Conservation (phyloP, 495 filamentous ascomycete species). For the Extremus antarcticus region DNA sequence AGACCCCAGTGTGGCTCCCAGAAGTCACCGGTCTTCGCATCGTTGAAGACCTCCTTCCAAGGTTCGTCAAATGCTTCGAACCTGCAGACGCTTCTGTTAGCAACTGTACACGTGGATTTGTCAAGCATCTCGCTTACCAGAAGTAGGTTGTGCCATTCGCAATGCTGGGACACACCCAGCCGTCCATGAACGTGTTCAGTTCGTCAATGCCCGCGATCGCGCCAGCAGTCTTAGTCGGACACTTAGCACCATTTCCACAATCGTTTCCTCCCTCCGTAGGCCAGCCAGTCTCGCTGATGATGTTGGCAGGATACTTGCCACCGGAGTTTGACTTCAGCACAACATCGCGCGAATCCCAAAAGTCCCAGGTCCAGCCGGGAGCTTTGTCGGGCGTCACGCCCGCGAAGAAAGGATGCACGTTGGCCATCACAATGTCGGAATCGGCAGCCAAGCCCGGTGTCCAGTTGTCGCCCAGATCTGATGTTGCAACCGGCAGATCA, state of each 20-base stretch:
- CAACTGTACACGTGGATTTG: not conserved
- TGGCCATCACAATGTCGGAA: constrained; percentile 88
- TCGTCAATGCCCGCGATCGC: constrained; percentile 69
- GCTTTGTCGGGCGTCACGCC: constrained; percentile 59
- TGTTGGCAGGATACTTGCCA: constrained; percentile 29
- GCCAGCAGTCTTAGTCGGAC: constrained; percentile 43
- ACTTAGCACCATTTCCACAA: constrained; percentile 50
- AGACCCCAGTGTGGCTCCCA: constrained; percentile 96
- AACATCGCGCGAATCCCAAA: constrained; percentile 62
- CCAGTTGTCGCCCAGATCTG: constrained; percentile 89
- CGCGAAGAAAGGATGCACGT: constrained; percentile 94
- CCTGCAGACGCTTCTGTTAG: constrained; percentile 32
- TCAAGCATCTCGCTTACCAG: no score
- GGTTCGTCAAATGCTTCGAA: constrained; percentile 93
- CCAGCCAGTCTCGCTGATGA: constrained; percentile 92
- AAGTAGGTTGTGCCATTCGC: constrained; percentile 81
- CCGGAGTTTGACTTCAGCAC: constrained; percentile 38
- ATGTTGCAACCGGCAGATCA: constrained; percentile 70
- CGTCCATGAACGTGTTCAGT: constrained; percentile 77
- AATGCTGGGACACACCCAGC: constrained; percentile 74
- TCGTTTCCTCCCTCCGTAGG: constrained; percentile 73
- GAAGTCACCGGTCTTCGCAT: constrained; percentile 38
- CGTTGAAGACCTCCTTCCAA: constrained; percentile 75
- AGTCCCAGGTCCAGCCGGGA: constrained; percentile 71
- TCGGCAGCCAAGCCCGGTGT: constrained; percentile 49